Evolutionary conservation across 2,329 filamentous ascomycete genomes (phyloP), one percentile per base, ranked within the genome.

Genomic region (Colletotrichum sp.): DNA sequence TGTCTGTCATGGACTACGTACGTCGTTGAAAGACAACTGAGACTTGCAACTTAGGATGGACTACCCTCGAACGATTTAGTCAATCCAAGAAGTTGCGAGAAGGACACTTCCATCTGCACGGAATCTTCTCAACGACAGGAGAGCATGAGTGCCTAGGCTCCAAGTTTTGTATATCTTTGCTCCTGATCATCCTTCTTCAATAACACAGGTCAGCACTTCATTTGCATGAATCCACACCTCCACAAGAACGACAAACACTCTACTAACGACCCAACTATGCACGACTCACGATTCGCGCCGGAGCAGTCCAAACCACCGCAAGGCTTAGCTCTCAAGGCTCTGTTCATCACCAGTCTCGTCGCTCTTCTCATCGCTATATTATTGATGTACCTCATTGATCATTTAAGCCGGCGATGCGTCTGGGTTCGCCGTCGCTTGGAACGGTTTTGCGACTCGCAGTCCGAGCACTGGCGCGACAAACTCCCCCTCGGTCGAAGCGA

Each of bases 211-310:
- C 10, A 21, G 9, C 44, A 21, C 44, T 49, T 21, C 44, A n/a
- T 49, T 49, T 8, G 44, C 6, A 49, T 13, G 10, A 49, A 1
- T 49, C n/a, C 44, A 21, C 10, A 21, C 0, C n/a, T 52, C 6
- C 0, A 13, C 10, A 52, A 13, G n/a, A 52, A 52, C 44, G 1
- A 13, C 44, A 21, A n/a, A 5, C 18, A 21, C n/a, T 13, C 44
- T 1, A 21, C 1, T n/a, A 0, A 52, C n/a, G 44, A 21, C 0
- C 44, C 6, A 0, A 13, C 44, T 52, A 52, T 52, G 44, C 44
- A 21, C 0, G 44, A 52, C 10, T 52, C 44, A 52, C 44, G 12
- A 3, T 24, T 21, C n/a, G n/a, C n/a, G n/a, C 44, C 44, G 44
- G n/a, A 52, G 6, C 44, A 52, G 44, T 5, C n/a, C 10, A 24